Base-by-base conservation (phyloP, 2,329 filamentous ascomycete genomes). In the Epichloe hybrida region DNA sequence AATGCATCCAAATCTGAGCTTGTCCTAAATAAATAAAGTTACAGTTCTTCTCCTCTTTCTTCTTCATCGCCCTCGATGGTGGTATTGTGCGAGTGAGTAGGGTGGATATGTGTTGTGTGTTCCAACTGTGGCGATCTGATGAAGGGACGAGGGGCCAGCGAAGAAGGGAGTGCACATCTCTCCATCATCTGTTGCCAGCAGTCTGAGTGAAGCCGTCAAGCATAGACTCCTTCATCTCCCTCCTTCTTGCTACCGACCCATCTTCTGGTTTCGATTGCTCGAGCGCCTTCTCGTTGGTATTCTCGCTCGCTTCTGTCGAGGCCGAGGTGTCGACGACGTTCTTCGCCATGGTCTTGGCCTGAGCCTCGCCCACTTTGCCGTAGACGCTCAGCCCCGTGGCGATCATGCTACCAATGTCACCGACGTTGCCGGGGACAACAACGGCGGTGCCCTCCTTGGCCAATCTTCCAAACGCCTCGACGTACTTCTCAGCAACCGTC, bases 361-460 rank as follows among this genome's bases (percentile, higher is more conserved):
- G 88, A 1, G 83, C 80, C 61, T 91, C 80, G 59, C 81, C 88
- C 43, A 98, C 87, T 66, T 95, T 96, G 53, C 91, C 88, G 66
- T 95, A 98, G 17, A 98, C 90, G 50, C 89, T 86, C 75, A 98
- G 83, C 2, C 90, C 93, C 17, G 88, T 94, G 39, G 93, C 90
- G 66, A 98, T 97, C 90, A 98, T 95, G 58, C 88, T 82, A 50
- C 88, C 85, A 59, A 98, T 90, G 64, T 98, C 93, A 54, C 93
- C 93, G 38, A 98, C 88, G 62, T 98, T 97, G 11, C 93, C 93
- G 0, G 93, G 93, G 13, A 98, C 90, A 20, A 98, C 88, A 31
- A 98, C 85, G 4, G 89, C 87, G 3, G 93, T 98, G 60, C 93
- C 88, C 73, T 98, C 90, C 71, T 91, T 93, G 48, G 93, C 93